Percentiles rank a stretch among this genome's conserved stretches.
These are phyloP conservation scores for Colletotrichum sp. DNA, from an alignment of 2,329 filamentous ascomycete species.

Conservation along the genomic window DNA sequence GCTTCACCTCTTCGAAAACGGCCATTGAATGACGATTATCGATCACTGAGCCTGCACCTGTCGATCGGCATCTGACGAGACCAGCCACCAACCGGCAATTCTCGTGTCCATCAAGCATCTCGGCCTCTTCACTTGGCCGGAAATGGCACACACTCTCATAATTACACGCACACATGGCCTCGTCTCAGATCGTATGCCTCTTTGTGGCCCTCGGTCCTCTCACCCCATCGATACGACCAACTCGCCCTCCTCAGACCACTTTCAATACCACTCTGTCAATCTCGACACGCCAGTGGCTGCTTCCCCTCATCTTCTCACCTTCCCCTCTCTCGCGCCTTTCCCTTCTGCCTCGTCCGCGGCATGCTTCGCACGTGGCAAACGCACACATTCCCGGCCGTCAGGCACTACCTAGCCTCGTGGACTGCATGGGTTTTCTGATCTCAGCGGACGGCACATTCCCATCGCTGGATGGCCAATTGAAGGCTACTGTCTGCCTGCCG, in stretches of 20 bases:
- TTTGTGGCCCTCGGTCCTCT: neutral
- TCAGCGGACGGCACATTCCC: neutral
- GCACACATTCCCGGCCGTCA: neutral
- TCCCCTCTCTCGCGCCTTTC: neutral
- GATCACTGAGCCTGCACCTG: neutral
- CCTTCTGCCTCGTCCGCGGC: neutral
- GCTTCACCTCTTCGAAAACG: slow-evolving; percentile 8
- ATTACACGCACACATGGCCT: neutral
- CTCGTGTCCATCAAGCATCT: neutral
- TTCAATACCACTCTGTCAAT: slow-evolving; percentile 1
- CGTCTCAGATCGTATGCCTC: neutral
- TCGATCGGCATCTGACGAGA: slow-evolving; percentile 14
- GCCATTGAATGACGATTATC: neutral
- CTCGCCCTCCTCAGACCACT: slow-evolving; percentile 4
- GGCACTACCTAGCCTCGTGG: neutral
- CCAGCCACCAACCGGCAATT: neutral
- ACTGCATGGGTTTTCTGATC: neutral
- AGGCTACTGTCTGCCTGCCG: neutral
- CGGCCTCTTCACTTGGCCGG: neutral
- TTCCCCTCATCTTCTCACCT: neutral
- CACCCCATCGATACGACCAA: neutral
- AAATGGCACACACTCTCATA: neutral
- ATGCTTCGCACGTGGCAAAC: slow-evolving; percentile 19
- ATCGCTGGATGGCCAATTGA: neutral
- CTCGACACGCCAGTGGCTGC: neutral